A percentile compares a stretch with the other conserved stretches of the same genome.
Conservation (phyloP, 2,329 filamentous ascomycete species). For the Drechslerella dactyloides region DNA sequence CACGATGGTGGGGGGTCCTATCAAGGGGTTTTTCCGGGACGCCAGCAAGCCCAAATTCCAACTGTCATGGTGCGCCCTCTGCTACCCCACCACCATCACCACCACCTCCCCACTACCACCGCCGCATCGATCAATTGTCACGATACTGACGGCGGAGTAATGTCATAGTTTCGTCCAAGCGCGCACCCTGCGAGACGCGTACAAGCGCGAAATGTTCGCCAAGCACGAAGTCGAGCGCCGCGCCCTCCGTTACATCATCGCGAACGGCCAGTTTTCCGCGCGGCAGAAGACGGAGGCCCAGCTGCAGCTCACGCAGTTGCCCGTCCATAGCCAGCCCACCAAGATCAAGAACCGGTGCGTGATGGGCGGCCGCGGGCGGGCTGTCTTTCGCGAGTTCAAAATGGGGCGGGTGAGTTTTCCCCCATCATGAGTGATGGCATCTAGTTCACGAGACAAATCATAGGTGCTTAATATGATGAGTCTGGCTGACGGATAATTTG, state of each 20-base stretch:
- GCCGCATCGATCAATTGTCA: too few species aligned
- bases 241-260: conserved; percentile 80
- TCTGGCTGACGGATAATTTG: too few species aligned
- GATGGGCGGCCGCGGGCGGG: conserved; percentile 84
- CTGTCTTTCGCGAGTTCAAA: conserved; percentile 92
- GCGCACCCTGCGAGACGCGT: conserved; percentile 88
- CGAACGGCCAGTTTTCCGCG: conserved; percentile 83
- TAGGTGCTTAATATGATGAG: too few species aligned
- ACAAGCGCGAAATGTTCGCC: conserved; percentile 91
- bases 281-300: conserved; percentile 88
- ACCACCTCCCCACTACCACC: too few species aligned
- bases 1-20: conserved; percentile 12
- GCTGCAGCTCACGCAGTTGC: conserved; percentile 91
- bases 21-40: conserved; percentile 37
- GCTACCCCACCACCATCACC: too few species aligned
- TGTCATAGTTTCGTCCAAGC: conserved; percentile 74
- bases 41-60: conserved; percentile 41
- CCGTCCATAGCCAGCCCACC: conserved; percentile 89
- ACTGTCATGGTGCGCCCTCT: conserved; percentile 29
- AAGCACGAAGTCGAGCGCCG: conserved; percentile 79
- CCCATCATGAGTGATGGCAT: too few species aligned
- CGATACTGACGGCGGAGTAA: background rate
- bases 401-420: conserved; percentile 86
- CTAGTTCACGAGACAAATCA: too few species aligned
- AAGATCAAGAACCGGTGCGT: conserved; percentile 95